Percentiles rank a stretch among this genome's conserved stretches.
Evolutionary conservation across 1,139 yeast species (phyloP).

Genomic region (Yamadazyma diospyri): DNA sequence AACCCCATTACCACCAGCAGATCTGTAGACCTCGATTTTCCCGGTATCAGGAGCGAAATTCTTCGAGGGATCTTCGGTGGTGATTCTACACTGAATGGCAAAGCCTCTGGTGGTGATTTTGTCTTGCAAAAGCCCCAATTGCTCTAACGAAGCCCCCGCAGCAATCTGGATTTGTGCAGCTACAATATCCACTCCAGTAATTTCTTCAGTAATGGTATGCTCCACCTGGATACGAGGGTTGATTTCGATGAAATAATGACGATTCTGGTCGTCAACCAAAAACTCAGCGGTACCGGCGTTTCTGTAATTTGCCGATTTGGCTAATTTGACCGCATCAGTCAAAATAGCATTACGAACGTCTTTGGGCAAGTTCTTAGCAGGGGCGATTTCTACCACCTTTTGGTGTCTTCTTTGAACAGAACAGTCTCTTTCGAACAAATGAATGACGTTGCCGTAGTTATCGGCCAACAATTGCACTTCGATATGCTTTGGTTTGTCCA

Average conservation of each 20-base stretch:
- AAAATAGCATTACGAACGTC: slow-evolving; percentile 86
- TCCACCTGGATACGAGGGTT: slow-evolving; percentile 99
- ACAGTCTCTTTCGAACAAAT: slow-evolving; percentile 96
- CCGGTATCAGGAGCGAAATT: slow-evolving; percentile 99
- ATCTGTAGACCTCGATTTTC: slow-evolving; percentile 94
- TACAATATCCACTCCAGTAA: slow-evolving; percentile 95
- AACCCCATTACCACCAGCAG: slow-evolving; percentile 99
- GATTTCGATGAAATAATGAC: slow-evolving; percentile 97
- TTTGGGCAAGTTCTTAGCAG: slow-evolving; percentile 87
- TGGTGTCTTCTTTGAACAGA: slow-evolving; percentile 99
- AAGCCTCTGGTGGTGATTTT: slow-evolving; percentile 94
- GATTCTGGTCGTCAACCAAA: slow-evolving; percentile 86
- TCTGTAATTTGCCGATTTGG: slow-evolving; percentile 82
- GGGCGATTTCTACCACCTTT: slow-evolving; percentile 98
- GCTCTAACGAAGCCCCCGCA: slow-evolving; percentile 93
- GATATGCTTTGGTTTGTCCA: slow-evolving; percentile 94
- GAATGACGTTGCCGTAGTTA: slow-evolving; percentile 90
- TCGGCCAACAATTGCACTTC: slow-evolving; percentile 97
- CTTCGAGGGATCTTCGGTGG: slow-evolving; percentile 96
- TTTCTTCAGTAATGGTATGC: slow-evolving; percentile 98
- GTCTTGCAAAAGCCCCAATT: slow-evolving; percentile 89
- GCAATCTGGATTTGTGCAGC: slow-evolving; percentile 99
- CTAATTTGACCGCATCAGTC: slow-evolving; percentile 91
- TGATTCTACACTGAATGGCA: slow-evolving; percentile 98
- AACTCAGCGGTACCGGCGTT: slow-evolving; percentile 99